These are phyloP conservation scores for Udeniomyces megalosporus DNA, from an alignment of 768 basidiomycete genomes.

Conservation along the genomic window DNA sequence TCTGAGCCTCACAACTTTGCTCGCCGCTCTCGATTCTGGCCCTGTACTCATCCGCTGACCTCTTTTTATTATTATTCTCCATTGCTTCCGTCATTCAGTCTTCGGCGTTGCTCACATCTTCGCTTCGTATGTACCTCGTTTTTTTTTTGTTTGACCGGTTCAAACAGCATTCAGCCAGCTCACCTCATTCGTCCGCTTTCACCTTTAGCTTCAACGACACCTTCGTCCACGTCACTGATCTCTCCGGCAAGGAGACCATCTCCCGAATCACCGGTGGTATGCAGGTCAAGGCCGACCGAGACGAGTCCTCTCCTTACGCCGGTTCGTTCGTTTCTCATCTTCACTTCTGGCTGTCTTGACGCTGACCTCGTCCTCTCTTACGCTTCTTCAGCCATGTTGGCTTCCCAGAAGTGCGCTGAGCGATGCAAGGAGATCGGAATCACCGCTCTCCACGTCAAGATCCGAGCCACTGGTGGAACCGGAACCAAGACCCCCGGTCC, in stretches of 20 bases:
- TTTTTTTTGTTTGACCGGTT: background rate
- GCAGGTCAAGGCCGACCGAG: slow-evolving; percentile 99
- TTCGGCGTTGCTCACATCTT: slow-evolving; percentile 98
- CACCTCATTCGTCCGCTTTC: background rate
- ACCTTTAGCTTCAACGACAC: slow-evolving; percentile 79
- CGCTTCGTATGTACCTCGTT: slow-evolving; percentile 45
- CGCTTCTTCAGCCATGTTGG: slow-evolving; percentile 69
- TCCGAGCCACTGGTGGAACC: slow-evolving; percentile 91
- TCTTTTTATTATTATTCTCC: background rate
- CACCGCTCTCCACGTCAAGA: slow-evolving; percentile 94
- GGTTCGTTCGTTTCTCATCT: background rate
- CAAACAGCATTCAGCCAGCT: background rate
- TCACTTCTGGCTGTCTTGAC: background rate
- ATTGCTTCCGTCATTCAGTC: slow-evolving; percentile 61
- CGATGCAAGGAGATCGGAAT: slow-evolving; percentile 90
- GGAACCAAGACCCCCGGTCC: slow-evolving; percentile 99
- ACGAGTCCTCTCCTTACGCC: slow-evolving; percentile 83
- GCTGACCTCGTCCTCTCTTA: slow-evolving; percentile 19
- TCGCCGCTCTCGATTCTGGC: background rate
- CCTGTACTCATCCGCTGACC: background rate
- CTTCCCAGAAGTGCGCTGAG: slow-evolving; percentile 86
- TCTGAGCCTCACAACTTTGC: no score
- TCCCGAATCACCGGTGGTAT: slow-evolving; percentile 97
- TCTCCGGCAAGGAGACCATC: slow-evolving; percentile 97
- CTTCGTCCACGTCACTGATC: slow-evolving; percentile 97